Evolutionary conservation across 164 flowering plant species (phyloP).

Genomic region (Nymphaea thermarum): DNA sequence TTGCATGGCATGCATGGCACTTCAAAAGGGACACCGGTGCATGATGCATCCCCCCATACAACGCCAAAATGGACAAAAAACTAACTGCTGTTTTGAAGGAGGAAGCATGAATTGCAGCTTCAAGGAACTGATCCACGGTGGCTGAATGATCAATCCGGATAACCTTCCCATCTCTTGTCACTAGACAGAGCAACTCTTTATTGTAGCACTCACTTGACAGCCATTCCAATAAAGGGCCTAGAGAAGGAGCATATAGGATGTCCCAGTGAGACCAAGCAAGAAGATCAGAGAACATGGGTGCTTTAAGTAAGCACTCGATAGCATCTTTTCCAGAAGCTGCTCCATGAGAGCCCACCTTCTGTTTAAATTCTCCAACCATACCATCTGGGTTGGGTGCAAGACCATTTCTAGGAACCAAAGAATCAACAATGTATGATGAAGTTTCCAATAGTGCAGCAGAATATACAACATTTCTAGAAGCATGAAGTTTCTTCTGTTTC

Average conservation of each 20-base stretch:
- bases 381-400: slow-evolving; percentile 10
- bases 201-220: slow-evolving; percentile 44
- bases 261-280: slow-evolving; percentile 91
- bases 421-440: slow-evolving; percentile 3
- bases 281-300: slow-evolving; percentile 77
- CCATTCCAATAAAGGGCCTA: slow-evolving; percentile 80
- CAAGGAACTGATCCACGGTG: slow-evolving; percentile 54
- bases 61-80: slow-evolving; percentile 46
- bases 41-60: slow-evolving; percentile 55
- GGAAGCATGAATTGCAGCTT: slow-evolving; percentile 56
- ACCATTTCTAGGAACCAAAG: slow-evolving; percentile 10
- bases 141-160: slow-evolving; percentile 66
- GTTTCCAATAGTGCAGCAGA: slow-evolving; percentile 40
- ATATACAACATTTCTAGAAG: slow-evolving; percentile 47
- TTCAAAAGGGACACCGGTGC: slow-evolving; percentile 63
- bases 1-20: slow-evolving; percentile 47
- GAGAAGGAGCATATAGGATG: slow-evolving; percentile 62
- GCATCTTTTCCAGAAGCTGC: slow-evolving; percentile 52
- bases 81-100: slow-evolving; percentile 63
- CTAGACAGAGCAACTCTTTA: slow-evolving; percentile 55
- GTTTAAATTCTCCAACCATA: slow-evolving; percentile 7
- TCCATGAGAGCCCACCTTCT: slow-evolving; percentile 14
- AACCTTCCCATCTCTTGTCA: slow-evolving; percentile 59
- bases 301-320: slow-evolving; percentile 44
- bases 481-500: slow-evolving; percentile 14